These are phyloP conservation scores for Cucurbita moschata DNA, from an alignment of 306 rosid genomes.

Conservation along the genomic window DNA sequence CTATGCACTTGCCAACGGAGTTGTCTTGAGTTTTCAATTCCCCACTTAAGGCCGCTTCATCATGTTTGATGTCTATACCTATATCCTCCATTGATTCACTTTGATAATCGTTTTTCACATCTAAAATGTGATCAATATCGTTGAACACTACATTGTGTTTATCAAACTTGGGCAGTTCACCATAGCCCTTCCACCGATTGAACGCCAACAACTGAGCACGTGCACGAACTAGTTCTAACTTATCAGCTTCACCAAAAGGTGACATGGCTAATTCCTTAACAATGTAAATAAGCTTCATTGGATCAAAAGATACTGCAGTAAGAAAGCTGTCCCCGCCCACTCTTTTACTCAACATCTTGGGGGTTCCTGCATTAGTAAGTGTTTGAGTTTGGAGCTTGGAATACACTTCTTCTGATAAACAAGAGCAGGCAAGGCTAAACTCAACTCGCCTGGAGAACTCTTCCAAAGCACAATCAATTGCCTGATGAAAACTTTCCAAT, in stretches of 20 bases:
- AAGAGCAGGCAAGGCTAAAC: slow-evolving; percentile 57
- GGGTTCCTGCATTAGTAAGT: slow-evolving; percentile 40
- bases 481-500: slow-evolving; percentile 34
- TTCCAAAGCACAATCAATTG: slow-evolving; percentile 56
- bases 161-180: slow-evolving; percentile 37
- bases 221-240: slow-evolving; percentile 28
- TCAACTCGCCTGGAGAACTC: slow-evolving; percentile 70
- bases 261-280: slow-evolving; percentile 36
- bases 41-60: neutral
- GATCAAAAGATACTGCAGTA: slow-evolving; percentile 38
- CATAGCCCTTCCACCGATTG: slow-evolving; percentile 45
- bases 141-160: slow-evolving; percentile 25
- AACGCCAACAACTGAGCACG: slow-evolving; percentile 43
- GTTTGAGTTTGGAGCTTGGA: slow-evolving; percentile 33
- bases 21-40: slow-evolving; percentile 7
- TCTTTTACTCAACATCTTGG: slow-evolving; percentile 32
- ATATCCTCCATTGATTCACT: slow-evolving; percentile 10
- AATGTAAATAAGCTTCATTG: slow-evolving; percentile 34
- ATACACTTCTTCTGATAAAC: slow-evolving; percentile 39
- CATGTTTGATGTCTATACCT: neutral
- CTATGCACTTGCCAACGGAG: slow-evolving; percentile 18
- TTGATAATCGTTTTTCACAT: slow-evolving; percentile 9
- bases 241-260: slow-evolving; percentile 29
- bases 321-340: slow-evolving; percentile 33
- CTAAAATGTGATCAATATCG: slow-evolving; percentile 20